A percentile compares a stretch with the other conserved stretches of the same genome.
phyloP scores from a whole-genome alignment of 495 filamentous ascomycete genomes.

The Daldinia loculata region DNA sequence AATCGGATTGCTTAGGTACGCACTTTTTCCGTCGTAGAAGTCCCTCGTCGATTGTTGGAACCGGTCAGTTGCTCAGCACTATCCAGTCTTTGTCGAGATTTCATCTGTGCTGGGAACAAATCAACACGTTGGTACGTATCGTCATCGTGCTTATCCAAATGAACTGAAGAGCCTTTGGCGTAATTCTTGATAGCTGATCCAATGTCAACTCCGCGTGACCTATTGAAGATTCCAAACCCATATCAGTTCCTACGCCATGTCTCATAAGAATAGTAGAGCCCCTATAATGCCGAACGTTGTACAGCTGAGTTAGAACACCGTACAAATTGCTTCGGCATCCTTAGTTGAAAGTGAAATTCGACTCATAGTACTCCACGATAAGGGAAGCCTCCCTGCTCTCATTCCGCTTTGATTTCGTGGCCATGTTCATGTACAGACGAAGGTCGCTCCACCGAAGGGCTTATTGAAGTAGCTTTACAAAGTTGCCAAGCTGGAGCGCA shows the following conservation, averaged over 20 bases:
- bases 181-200: slow-evolving; percentile 5
- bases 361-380: slow-evolving; percentile 6
- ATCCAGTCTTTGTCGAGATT: slow-evolving; percentile 8
- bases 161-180: slow-evolving; percentile 12
- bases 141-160: slow-evolving; percentile 26
- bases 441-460: slow-evolving; percentile 1
- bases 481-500: slow-evolving; percentile 3
- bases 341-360: slow-evolving; percentile 14
- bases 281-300: not conserved
- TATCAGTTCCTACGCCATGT: slow-evolving; percentile 18
- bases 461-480: slow-evolving; percentile 15
- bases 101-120: slow-evolving; percentile 5
- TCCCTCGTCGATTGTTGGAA: slow-evolving; percentile 19
- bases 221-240: slow-evolving; percentile 12
- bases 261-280: slow-evolving; percentile 7
- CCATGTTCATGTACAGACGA: slow-evolving; percentile 4
- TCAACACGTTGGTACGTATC: slow-evolving; percentile 13
- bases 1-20: slow-evolving; percentile 8
- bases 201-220: slow-evolving; percentile 12
- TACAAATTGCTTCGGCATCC: slow-evolving; percentile 3
- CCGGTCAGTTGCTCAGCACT: slow-evolving; percentile 6
- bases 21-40: not conserved
- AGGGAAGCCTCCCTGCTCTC: slow-evolving; percentile 5
- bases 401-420: slow-evolving; percentile 17
- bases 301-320: slow-evolving; percentile 5